Percentiles rank a stretch among this genome's conserved stretches.
Evolutionary conservation across 2,329 filamentous ascomycete genomes (phyloP).

Genomic region (Fusarium concolor): DNA sequence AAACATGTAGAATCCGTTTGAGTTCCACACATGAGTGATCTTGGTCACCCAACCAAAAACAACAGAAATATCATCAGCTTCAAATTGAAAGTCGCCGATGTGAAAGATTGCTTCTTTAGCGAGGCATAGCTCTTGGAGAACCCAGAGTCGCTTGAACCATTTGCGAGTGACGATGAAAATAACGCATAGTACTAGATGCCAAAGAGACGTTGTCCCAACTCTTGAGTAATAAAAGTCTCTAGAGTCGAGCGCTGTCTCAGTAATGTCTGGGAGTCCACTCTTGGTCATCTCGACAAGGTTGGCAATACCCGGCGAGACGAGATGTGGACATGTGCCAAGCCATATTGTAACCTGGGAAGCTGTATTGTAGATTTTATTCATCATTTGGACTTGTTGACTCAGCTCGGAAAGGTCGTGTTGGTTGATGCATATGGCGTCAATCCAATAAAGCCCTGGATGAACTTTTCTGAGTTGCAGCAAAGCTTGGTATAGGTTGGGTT

Average conservation of each 20-base stretch:
- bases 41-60: neutral
- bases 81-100: neutral
- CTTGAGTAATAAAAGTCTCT: neutral
- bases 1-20: neutral
- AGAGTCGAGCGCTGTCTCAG: neutral
- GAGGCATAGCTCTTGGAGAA: neutral
- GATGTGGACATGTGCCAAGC: neutral
- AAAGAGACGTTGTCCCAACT: neutral
- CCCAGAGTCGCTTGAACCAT: neutral
- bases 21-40: neutral
- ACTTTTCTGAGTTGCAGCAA: neutral
- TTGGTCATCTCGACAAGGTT: neutral
- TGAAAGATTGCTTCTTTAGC: neutral
- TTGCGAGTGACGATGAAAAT: neutral
- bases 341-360: neutral
- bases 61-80: neutral
- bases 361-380: neutral
- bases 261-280: neutral
- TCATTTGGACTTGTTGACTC: neutral
- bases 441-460: neutral
- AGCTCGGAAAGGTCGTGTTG: neutral
- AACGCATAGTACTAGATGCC: neutral
- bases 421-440: neutral
- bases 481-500: slow-evolving; percentile 1
- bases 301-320: neutral